Evolutionary conservation across 169 alveolate species (phyloP), one percentile per base, ranked within the genome.

Genomic region (Theileria parva): DNA sequence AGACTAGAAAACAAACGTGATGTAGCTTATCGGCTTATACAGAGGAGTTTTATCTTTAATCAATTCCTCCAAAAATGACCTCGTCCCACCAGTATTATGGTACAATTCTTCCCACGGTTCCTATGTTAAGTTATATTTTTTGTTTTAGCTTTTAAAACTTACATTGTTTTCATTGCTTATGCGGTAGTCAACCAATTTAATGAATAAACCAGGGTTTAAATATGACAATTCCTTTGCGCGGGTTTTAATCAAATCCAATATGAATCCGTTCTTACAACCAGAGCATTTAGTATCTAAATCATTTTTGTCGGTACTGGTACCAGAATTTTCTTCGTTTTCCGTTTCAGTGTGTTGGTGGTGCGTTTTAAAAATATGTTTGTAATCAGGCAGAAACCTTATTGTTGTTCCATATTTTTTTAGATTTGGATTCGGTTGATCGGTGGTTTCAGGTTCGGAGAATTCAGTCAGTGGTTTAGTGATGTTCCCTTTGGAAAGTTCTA

Each of bases 401-500:
- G 44, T 64, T 19, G 91, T 85, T 19, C 91, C 84, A 61, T 44
- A 73, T 73, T 13, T 73, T 30, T 51, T 73, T 51, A n/a, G 12
- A 53, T 37, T 39, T 28, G 7, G 21, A 37, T 48, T 48, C 53
- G 53, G 21, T 48, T 65, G 11, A 15, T 70, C 88, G 1, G 66
- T 59, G 50, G 74, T 64, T 28, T 81, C 68, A 11, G 60, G 64
- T 12, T 71, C 61, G 19, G 39, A 34, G 2, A 51, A 53, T 13
- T 76, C 88, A 25, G 63, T 25, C 37, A 92, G 74, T 23, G 86
- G 91, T 23, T 55, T 34, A 21, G 68, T 77, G 11, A 89, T 88
- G 30, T 75, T 63, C 32, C 95, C 95, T 44, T 78, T 72, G 48
- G 88, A 88, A 32, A 91, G 68, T 55, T 81, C 92, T 50, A 91